A percentile compares a stretch with the other conserved stretches of the same genome.
These are phyloP conservation scores for Saccharomycopsis sp. DNA, from an alignment of 805 yeast genomes.

Conservation along the genomic window DNA sequence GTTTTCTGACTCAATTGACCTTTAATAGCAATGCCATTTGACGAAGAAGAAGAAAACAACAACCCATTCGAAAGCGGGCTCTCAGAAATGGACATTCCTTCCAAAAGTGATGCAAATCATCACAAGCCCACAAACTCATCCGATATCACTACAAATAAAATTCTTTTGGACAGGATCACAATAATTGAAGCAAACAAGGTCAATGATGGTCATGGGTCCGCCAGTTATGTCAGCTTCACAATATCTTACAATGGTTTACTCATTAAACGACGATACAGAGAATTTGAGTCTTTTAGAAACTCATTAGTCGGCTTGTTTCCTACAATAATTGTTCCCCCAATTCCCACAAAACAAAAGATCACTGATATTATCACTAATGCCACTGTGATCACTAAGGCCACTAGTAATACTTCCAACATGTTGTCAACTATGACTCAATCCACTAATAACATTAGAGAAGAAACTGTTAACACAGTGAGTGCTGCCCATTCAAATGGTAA, in stretches of 20 bases:
- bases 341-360: slow-evolving; percentile 71
- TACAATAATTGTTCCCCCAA: slow-evolving; percentile 79
- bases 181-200: slow-evolving; percentile 82
- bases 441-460: not conserved
- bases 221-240: slow-evolving; percentile 76
- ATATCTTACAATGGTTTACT: slow-evolving; percentile 48
- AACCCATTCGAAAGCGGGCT: slow-evolving; percentile 16
- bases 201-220: slow-evolving; percentile 43
- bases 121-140: not conserved
- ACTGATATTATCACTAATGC: slow-evolving; percentile 13
- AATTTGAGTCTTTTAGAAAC: slow-evolving; percentile 75
- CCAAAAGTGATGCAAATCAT: not conserved
- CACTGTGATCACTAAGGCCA: slow-evolving; percentile 1
- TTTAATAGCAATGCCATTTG: no score
- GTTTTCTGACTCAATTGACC: no score
- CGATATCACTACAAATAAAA: not conserved
- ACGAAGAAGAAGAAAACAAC: slow-evolving; percentile 17
- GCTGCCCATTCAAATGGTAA: not conserved
- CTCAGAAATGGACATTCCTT: slow-evolving; percentile 14
- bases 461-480: not conserved
- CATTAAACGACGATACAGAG: slow-evolving; percentile 76
- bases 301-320: slow-evolving; percentile 68
- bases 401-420: not conserved
- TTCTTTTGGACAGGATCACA: not conserved
- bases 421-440: not conserved